Percentiles rank a stretch among this genome's conserved stretches.
These are phyloP conservation scores for Saccharomycopsis lassenensis DNA, from an alignment of 805 yeast species.

Conservation along the genomic window DNA sequence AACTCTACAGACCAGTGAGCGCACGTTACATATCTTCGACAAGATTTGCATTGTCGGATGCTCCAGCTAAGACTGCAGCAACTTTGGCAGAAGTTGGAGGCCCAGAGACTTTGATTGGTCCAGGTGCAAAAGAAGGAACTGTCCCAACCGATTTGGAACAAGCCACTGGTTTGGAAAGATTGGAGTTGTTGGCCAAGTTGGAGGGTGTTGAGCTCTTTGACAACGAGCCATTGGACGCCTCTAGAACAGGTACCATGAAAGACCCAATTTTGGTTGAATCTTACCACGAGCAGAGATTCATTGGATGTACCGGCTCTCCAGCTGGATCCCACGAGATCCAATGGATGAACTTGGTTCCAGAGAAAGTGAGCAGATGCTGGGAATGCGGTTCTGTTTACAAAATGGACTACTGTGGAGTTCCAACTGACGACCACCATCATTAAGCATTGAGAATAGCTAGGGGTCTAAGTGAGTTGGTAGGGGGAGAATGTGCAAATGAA, in stretches of 20 bases:
- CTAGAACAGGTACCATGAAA: slow-evolving; percentile 81
- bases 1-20: too few relatives aligned
- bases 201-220: slow-evolving; percentile 95
- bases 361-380: slow-evolving; percentile 90
- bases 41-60: too few relatives aligned
- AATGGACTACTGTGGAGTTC: slow-evolving; percentile 78
- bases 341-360: slow-evolving; percentile 87
- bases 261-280: slow-evolving; percentile 88
- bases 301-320: slow-evolving; percentile 96
- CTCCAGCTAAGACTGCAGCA: slow-evolving; percentile 52
- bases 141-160: slow-evolving; percentile 93
- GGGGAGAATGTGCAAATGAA: too few relatives aligned
- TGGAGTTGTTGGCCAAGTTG: slow-evolving; percentile 84
- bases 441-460: too few relatives aligned
- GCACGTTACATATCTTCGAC: too few relatives aligned
- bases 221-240: slow-evolving; percentile 73
- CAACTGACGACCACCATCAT: slow-evolving; percentile 49
- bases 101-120: slow-evolving; percentile 70
- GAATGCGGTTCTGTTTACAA: slow-evolving; percentile 96
- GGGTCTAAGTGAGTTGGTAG: too few relatives aligned
- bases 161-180: slow-evolving; percentile 97
- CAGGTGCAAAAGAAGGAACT: slow-evolving; percentile 77
- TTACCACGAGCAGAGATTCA: slow-evolving; percentile 85
- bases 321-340: slow-evolving; percentile 82
- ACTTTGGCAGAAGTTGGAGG: slow-evolving; percentile 70